phyloP scores from a whole-genome alignment of 345 rosid species.

The Acer yangbiense region DNA sequence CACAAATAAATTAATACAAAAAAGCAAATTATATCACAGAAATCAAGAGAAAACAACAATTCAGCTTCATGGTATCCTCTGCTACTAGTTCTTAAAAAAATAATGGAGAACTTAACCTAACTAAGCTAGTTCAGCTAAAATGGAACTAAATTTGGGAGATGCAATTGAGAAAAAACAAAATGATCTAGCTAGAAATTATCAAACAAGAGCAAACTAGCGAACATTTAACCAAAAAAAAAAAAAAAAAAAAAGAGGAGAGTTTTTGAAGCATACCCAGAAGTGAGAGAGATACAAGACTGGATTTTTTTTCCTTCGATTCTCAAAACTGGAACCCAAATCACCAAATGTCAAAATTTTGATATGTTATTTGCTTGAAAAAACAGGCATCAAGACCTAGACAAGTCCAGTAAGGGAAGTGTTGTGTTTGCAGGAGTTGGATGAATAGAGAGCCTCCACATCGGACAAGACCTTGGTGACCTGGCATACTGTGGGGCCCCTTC shows the following conservation, averaged over 20 bases:
- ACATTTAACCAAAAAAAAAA: neutral
- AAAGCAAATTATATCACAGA: neutral
- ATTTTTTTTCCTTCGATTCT: neutral
- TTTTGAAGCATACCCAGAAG: conserved; percentile 12
- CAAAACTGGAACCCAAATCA: neutral
- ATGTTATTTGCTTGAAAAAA: too few relatives aligned
- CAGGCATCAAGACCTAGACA: neutral
- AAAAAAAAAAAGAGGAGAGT: neutral
- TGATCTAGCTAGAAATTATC: neutral
- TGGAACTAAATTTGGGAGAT: neutral
- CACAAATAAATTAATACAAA: neutral
- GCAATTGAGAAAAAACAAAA: neutral
- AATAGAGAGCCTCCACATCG: neutral
- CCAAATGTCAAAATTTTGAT: neutral
- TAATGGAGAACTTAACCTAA: neutral
- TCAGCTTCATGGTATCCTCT: neutral
- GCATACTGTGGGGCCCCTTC: neutral
- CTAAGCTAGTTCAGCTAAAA: conserved; percentile 9
- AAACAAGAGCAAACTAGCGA: neutral
- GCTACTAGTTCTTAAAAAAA: neutral
- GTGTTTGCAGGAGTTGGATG: neutral
- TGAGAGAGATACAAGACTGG: neutral
- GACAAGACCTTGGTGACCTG: conserved; percentile 10
- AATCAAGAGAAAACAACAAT: neutral
- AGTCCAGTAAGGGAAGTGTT: neutral